These are phyloP conservation scores for Microbotryum silenes-acaulis DNA, from an alignment of 1,284 basidiomycete genomes.

Conservation along the genomic window DNA sequence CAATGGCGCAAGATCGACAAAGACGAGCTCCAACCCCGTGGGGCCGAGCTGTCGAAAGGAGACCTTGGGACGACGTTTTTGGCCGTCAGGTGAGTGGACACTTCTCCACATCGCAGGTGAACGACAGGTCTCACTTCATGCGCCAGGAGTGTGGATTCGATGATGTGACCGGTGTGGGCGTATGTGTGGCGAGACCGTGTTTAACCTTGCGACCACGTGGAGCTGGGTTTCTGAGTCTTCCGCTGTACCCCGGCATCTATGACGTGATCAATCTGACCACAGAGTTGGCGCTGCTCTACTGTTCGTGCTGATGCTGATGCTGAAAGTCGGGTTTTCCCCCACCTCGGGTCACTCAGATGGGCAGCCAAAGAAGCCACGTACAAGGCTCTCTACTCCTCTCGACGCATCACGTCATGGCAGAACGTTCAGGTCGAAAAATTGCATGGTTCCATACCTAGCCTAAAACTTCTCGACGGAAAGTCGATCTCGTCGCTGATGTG, in stretches of 20 bases:
- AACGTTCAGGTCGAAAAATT: conserved; percentile 25
- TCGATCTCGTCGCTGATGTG: not conserved
- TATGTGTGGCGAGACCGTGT: too few species aligned
- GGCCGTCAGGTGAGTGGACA: conserved; percentile 24
- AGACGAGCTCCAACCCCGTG: not conserved
- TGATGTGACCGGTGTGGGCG: too few species aligned
- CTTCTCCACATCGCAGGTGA: conserved; percentile 11
- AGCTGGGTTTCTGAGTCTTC: too few species aligned
- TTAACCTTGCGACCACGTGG: too few species aligned
- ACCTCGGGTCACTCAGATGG: conserved; percentile 29
- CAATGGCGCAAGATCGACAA: conserved; percentile 1
- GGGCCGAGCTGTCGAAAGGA: too few species aligned
- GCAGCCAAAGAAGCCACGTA: conserved; percentile 39
- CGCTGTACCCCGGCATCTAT: too few species aligned
- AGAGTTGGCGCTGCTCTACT: not conserved
- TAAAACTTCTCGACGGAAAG: not conserved
- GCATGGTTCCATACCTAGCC: not conserved
- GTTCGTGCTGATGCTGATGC: not conserved
- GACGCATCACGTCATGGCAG: conserved; percentile 27
- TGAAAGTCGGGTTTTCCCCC: not conserved
- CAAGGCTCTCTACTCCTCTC: conserved; percentile 35
- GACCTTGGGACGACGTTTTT: conserved; percentile 10
- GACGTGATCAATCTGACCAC: too few species aligned
- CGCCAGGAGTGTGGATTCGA: too few species aligned
- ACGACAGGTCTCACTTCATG: not conserved